Conservation (phyloP, 305 asterid genomes). For the Rubia balearica region DNA sequence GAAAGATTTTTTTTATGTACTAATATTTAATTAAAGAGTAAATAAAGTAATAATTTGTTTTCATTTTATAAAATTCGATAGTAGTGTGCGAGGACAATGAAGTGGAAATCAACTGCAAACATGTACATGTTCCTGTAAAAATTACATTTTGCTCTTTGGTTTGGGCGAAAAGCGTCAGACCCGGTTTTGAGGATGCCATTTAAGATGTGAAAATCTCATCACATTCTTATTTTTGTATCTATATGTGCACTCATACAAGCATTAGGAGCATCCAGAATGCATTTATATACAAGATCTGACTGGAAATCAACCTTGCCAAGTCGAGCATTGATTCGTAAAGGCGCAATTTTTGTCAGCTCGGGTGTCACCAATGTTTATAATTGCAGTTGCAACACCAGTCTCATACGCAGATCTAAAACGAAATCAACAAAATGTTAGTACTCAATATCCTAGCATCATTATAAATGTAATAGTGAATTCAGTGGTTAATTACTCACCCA, state of each 20-base stretch:
- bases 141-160: too few relatives aligned
- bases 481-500: background rate
- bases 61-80: too few relatives aligned
- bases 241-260: slow-evolving; percentile 10
- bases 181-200: too few relatives aligned
- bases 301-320: slow-evolving; percentile 73
- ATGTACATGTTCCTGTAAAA: too few relatives aligned
- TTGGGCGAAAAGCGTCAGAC: too few relatives aligned
- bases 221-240: slow-evolving; percentile 17
- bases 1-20: too few relatives aligned
- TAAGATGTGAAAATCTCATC: background rate
- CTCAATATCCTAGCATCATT: background rate
- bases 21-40: too few relatives aligned
- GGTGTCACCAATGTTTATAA: slow-evolving; percentile 68
- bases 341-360: slow-evolving; percentile 78
- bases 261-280: background rate
- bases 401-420: slow-evolving; percentile 69
- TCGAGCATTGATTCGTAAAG: slow-evolving; percentile 60
- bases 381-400: slow-evolving; percentile 87
- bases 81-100: too few relatives aligned
- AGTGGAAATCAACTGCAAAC: too few relatives aligned
- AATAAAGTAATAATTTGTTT: too few relatives aligned
- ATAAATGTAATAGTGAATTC: background rate
- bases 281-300: background rate
- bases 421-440: slow-evolving; percentile 13